A percentile compares a stretch with the other conserved stretches of the same genome.
Conservation (phyloP, 345 rosid genomes). For the Turnera subulata region DNA sequence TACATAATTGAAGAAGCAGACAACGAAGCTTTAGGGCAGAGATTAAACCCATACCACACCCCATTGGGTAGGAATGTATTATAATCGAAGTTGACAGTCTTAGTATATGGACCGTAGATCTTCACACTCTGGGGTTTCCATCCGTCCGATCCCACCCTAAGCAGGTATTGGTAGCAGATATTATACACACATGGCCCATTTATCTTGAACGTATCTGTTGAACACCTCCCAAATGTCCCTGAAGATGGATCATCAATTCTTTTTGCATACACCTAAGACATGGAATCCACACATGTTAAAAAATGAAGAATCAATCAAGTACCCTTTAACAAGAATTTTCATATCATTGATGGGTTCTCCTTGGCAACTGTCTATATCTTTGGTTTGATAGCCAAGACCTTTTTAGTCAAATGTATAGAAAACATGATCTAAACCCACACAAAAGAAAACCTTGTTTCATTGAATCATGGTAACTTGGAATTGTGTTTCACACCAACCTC, state of each 20-base stretch:
- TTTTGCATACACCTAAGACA: slow-evolving; percentile 42
- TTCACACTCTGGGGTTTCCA: slow-evolving; percentile 62
- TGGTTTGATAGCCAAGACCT: no score
- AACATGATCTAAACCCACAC: no score
- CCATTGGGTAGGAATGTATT: slow-evolving; percentile 39
- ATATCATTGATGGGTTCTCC: not conserved
- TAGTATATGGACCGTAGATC: slow-evolving; percentile 33
- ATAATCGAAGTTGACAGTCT: slow-evolving; percentile 42
- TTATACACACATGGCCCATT: slow-evolving; percentile 50
- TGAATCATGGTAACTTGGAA: no score
- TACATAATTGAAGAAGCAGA: not conserved
- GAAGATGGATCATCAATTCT: slow-evolving; percentile 51
- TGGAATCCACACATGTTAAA: not conserved
- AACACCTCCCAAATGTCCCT: slow-evolving; percentile 54
- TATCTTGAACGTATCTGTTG: slow-evolving; percentile 55
- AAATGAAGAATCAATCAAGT: not conserved
- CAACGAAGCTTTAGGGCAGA: slow-evolving; percentile 6
- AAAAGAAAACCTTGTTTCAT: no score
- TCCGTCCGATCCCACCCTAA: slow-evolving; percentile 49
- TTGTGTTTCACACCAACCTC: not conserved
- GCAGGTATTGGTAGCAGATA: slow-evolving; percentile 44
- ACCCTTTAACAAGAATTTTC: not conserved
- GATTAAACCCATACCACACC: slow-evolving; percentile 58
- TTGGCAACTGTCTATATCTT: no score
- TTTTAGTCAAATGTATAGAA: no score